phyloP scores from a whole-genome alignment of 345 rosid species.

The Ceriops decandra region DNA sequence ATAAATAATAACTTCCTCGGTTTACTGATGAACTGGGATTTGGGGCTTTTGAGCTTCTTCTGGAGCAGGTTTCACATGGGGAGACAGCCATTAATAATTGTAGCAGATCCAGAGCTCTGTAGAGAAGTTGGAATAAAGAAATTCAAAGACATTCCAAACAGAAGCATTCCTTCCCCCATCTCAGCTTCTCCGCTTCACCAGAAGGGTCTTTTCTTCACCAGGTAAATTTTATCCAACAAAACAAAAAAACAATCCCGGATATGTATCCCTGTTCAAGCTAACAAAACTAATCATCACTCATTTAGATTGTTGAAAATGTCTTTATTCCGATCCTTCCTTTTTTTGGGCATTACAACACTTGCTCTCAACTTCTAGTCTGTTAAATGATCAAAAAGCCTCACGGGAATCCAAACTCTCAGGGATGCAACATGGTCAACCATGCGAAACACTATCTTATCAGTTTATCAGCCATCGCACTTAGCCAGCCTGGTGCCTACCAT shows the following conservation, averaged over 20 bases:
- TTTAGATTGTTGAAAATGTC: no score
- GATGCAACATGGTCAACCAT: slow-evolving; percentile 82
- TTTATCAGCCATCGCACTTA: slow-evolving; percentile 85
- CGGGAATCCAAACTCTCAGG: slow-evolving; percentile 34
- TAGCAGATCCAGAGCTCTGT: slow-evolving; percentile 82
- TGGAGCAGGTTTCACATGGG: slow-evolving; percentile 92
- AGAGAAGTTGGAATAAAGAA: slow-evolving; percentile 88
- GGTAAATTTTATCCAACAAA: slow-evolving; percentile 27
- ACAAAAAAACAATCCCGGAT: no score
- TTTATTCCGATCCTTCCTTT: no score
- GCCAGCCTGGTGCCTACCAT: slow-evolving; percentile 73
- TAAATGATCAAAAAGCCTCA: background rate
- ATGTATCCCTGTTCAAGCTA: no score
- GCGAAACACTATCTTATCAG: slow-evolving; percentile 79
- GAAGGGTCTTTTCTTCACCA: slow-evolving; percentile 94
- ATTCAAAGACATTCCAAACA: slow-evolving; percentile 73
- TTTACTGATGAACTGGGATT: background rate
- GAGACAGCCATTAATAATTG: slow-evolving; percentile 78
- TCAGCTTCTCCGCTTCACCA: slow-evolving; percentile 92
- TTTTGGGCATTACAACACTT: background rate
- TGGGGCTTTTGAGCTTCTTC: background rate
- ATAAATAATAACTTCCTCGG: background rate
- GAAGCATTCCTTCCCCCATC: slow-evolving; percentile 94
- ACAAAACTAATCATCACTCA: no score
- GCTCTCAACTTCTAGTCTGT: background rate